These are phyloP conservation scores for Cercophora scortea DNA, from an alignment of 495 filamentous ascomycete genomes.

Conservation along the genomic window DNA sequence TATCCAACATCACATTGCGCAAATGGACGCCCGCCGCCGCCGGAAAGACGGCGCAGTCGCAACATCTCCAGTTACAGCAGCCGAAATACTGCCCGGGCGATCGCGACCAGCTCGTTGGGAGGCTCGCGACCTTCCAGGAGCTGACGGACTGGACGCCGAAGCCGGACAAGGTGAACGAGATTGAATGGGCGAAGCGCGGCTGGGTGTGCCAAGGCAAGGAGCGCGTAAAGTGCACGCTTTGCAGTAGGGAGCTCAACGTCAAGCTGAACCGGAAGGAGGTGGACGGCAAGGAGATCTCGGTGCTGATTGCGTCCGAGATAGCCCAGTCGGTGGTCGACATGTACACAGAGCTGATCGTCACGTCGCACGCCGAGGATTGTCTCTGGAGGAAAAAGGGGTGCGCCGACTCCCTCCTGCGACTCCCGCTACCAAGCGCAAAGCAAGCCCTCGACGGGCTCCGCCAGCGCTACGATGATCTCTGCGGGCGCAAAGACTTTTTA, in stretches of 20 bases:
- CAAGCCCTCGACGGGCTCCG: slow-evolving; percentile 48
- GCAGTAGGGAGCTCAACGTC: slow-evolving; percentile 72
- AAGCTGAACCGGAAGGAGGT: slow-evolving; percentile 64
- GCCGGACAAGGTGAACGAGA: slow-evolving; percentile 74
- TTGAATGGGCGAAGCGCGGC: slow-evolving; percentile 90
- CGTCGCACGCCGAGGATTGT: slow-evolving; percentile 76
- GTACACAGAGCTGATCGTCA: slow-evolving; percentile 62
- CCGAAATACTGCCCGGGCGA: slow-evolving; percentile 70
- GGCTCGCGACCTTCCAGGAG: slow-evolving; percentile 80
- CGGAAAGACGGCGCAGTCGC: background rate
- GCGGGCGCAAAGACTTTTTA: slow-evolving; percentile 35
- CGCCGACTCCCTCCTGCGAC: slow-evolving; percentile 41
- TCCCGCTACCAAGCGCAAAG: slow-evolving; percentile 49
- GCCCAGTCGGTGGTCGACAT: slow-evolving; percentile 68
- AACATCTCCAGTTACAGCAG: background rate
- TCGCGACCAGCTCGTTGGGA: slow-evolving; percentile 69
- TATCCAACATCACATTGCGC: slow-evolving; percentile 34
- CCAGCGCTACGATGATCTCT: slow-evolving; percentile 52
- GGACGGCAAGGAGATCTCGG: slow-evolving; percentile 53
- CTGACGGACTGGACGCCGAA: slow-evolving; percentile 83
- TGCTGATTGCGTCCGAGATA: slow-evolving; percentile 40
- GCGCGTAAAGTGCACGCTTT: slow-evolving; percentile 75
- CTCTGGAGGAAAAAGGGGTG: slow-evolving; percentile 80
- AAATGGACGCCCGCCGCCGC: slow-evolving; percentile 27
- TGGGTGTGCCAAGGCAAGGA: slow-evolving; percentile 82